phyloP scores from a whole-genome alignment of 495 filamentous ascomycete genomes.

The Thermothielavioides terrestris region DNA sequence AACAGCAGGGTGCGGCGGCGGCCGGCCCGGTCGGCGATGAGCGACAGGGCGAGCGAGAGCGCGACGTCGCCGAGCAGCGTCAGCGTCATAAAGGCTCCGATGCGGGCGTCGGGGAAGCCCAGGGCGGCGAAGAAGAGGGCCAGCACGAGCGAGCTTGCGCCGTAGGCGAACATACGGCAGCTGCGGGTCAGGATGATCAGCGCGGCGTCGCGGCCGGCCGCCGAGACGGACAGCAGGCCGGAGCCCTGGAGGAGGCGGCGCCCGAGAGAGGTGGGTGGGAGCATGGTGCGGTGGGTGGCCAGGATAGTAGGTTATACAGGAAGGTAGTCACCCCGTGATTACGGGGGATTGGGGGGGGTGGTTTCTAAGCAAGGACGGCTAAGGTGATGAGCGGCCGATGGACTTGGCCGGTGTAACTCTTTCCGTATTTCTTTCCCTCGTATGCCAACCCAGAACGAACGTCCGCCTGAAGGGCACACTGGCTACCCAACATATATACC shows the following conservation, averaged over 20 bases:
- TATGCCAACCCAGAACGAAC: too few species aligned
- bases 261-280: neutral
- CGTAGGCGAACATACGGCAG: conserved; percentile 41
- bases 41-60: conserved; percentile 65
- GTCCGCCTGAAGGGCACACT: too few species aligned
- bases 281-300: neutral
- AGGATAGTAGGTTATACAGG: too few species aligned
- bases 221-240: conserved; percentile 42
- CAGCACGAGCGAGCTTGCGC: conserved; percentile 31
- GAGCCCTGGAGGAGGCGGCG: conserved; percentile 24
- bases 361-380: neutral
- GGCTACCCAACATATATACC: too few species aligned
- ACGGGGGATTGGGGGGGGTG: neutral
- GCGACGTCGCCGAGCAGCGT: conserved; percentile 73
- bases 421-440: too few species aligned
- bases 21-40: conserved; percentile 68
- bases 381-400: too few species aligned
- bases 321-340: too few species aligned
- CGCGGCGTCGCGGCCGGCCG: conserved; percentile 46
- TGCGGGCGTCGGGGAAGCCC: conserved; percentile 52
- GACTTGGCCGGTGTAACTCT: too few species aligned
- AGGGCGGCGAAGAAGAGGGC: conserved; percentile 51
- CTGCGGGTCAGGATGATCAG: conserved; percentile 20
- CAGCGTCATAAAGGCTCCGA: conserved; percentile 83
- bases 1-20: conserved; percentile 55